Conservation (phyloP, 2,329 filamentous ascomycete species). For the Trichophyton simii region DNA sequence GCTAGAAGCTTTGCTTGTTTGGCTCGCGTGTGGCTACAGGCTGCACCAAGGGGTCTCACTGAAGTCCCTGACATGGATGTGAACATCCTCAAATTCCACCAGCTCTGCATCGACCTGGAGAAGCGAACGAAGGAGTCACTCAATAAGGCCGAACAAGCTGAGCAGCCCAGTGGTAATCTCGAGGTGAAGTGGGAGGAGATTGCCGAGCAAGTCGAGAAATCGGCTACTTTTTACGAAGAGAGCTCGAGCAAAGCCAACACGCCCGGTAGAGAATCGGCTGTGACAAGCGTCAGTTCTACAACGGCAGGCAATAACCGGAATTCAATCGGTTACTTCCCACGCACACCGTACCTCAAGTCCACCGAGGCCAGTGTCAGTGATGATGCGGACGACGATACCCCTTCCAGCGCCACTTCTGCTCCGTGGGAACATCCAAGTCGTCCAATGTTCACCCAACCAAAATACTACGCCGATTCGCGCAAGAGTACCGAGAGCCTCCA, state of each 20-base stretch:
- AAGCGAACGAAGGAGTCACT: constrained; percentile 36
- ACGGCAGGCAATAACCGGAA: constrained; percentile 27
- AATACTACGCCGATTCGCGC: constrained; percentile 30
- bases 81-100: constrained; percentile 31
- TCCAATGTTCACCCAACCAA: constrained; percentile 30
- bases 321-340: constrained; percentile 31
- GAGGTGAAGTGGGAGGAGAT: constrained; percentile 40
- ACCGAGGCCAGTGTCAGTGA: constrained; percentile 23
- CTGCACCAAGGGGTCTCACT: constrained; percentile 28
- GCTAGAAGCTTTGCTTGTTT: constrained; percentile 73
- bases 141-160: constrained; percentile 36
- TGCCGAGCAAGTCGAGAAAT: constrained; percentile 36
- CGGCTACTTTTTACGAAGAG: constrained; percentile 31
- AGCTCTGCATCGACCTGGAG: constrained; percentile 30
- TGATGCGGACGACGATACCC: constrained; percentile 34
- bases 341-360: constrained; percentile 27
- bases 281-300: constrained; percentile 18
- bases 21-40: constrained; percentile 47
- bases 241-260: constrained; percentile 27
- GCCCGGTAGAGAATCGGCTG: constrained; percentile 24
- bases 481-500: constrained; percentile 35
- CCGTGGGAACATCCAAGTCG: constrained; percentile 32
- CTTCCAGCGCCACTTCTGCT: constrained; percentile 32
- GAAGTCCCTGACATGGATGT: constrained; percentile 29
- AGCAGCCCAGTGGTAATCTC: constrained; percentile 34